Conservation (phyloP, 225 moss, liverwort and hornwort genomes). For the Bryum argenteum region DNA sequence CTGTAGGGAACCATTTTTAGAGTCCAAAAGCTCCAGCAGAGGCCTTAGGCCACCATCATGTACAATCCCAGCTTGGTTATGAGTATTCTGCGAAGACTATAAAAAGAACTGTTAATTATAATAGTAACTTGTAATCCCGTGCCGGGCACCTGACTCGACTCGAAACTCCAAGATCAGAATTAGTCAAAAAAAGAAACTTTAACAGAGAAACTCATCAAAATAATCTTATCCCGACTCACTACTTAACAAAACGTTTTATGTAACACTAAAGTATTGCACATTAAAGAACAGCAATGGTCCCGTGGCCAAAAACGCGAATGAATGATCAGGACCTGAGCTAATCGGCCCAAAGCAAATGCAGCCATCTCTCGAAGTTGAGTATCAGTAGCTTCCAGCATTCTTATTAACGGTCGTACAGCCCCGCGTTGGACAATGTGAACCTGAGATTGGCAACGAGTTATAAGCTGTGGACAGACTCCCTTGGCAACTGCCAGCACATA, state of each 20-base stretch:
- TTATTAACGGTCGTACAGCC: slow-evolving; percentile 90
- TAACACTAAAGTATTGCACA: slow-evolving; percentile 10
- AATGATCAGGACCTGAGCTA: slow-evolving; percentile 94
- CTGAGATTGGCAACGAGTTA: slow-evolving; percentile 40
- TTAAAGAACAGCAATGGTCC: not conserved
- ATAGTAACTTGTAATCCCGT: not conserved
- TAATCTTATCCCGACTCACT: not conserved
- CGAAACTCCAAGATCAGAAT: not conserved
- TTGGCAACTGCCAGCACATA: not conserved
- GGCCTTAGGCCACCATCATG: slow-evolving; percentile 97
- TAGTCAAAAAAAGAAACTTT: slow-evolving; percentile 2
- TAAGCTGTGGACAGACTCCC: not conserved
- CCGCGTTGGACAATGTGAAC: slow-evolving; percentile 98
- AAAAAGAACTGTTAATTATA: slow-evolving; percentile 75
- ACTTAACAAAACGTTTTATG: not conserved
- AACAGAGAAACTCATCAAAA: not conserved
- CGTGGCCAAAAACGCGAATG: slow-evolving; percentile 16
- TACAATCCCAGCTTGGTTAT: slow-evolving; percentile 99
- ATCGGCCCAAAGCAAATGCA: slow-evolving; percentile 95
- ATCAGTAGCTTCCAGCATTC: slow-evolving; percentile 97
- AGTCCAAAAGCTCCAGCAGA: slow-evolving; percentile 92
- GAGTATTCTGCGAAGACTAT: slow-evolving; percentile 99
- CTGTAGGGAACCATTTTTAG: slow-evolving; percentile 94
- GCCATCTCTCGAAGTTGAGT: slow-evolving; percentile 99
- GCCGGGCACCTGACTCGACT: slow-evolving; percentile 7